These are phyloP conservation scores for Exophiala sp. DNA, from an alignment of 2,329 filamentous ascomycete species.

Conservation along the genomic window DNA sequence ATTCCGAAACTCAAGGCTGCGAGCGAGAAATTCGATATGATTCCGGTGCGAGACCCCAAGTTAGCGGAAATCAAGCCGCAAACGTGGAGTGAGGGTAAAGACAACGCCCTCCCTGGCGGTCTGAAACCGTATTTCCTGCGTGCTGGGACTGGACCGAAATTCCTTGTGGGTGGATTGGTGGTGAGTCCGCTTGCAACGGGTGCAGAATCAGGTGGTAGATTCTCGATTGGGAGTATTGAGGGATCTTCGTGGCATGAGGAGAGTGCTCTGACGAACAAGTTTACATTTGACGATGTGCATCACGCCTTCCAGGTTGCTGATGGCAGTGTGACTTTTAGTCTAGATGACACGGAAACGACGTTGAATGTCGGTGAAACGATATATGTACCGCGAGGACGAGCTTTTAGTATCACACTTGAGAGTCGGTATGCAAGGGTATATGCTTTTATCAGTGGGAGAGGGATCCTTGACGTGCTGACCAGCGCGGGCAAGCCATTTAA, in stretches of 20 bases:
- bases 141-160: constrained; percentile 49
- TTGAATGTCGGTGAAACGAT: constrained; percentile 49
- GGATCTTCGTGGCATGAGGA: constrained; percentile 37
- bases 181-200: constrained; percentile 50
- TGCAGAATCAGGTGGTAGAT: constrained; percentile 47
- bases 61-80: constrained; percentile 43
- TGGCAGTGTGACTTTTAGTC: constrained; percentile 22
- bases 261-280: constrained; percentile 35
- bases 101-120: constrained; percentile 40
- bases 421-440: constrained; percentile 48
- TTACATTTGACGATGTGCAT: constrained; percentile 48
- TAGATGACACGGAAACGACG: background rate
- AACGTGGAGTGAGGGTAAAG: constrained; percentile 40
- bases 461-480: constrained; percentile 48
- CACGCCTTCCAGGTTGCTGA: constrained; percentile 53
- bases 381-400: constrained; percentile 46
- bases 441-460: constrained; percentile 49
- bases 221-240: constrained; percentile 55
- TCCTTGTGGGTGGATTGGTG: constrained; percentile 45
- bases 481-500: constrained; percentile 36
- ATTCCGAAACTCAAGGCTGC: constrained; percentile 47
- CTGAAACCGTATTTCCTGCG: constrained; percentile 51
- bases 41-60: constrained; percentile 45
- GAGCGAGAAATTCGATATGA: constrained; percentile 54
- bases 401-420: constrained; percentile 45